Evolutionary conservation across 257 asterid species (phyloP), one percentile per base, ranked within the genome.

Genomic region (Scutellaria barbata): DNA sequence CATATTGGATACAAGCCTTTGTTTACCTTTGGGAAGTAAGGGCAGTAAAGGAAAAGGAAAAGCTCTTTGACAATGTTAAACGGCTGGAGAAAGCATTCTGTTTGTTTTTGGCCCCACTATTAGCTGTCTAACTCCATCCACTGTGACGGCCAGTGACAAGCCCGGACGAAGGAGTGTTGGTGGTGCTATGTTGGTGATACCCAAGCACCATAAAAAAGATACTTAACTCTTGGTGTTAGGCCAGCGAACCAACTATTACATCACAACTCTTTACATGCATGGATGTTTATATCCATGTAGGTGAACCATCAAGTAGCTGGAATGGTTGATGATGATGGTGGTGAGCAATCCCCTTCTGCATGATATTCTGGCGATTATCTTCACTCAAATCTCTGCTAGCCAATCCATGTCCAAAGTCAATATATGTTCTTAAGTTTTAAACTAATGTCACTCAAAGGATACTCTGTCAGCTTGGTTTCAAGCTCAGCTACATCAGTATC

Each of bases 21-120:
- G 46, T 58, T 64, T 66, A 6, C 22, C 42, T 40, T 52, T 30
- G 50, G 45, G 56, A 18, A 48, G 7, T 17, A 30, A 35, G 14
- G 18, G 18, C 11, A 2, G 66, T 16, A 14, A 14, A 10, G 18
- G 37, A 10, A 57, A 45, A 43, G 10, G 8, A 14, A 57, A 2
- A 60, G 40, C 54, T 40, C 10, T 18, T 66, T 11, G 73, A 37
- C 17, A 37, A 10, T 25, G 68, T 50, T 57, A 42, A 65, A 22
- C 17, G 52, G 22, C 25, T 30, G 45, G 55, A 39, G 10, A 58
- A 17, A 40, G 61, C 73, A 58, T 58, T 52, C 63, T 66, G 3
- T 74, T 25, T 3, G 58, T 47, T 53, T 33, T 7, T 30, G 5
- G 12, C 54, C 68, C 52, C 20, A 13, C 37, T 3, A 22, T 17